Evolutionary conservation across 805 yeast species (phyloP).

Genomic region (Nakazawaea ishiwadae): DNA sequence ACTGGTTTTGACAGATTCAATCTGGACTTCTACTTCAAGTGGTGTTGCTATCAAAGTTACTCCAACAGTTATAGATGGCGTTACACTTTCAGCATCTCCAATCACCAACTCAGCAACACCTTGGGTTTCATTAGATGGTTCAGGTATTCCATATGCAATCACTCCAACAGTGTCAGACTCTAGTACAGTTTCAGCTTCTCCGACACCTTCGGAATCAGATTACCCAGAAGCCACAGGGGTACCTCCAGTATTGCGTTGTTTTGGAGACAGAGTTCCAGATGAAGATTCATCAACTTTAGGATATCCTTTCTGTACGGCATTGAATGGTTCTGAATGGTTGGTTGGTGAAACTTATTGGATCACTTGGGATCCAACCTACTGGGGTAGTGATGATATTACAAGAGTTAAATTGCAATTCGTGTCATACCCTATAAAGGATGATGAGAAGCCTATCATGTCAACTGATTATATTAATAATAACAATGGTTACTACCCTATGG

Average conservation of each 20-base stretch:
- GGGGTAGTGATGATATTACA: conserved; percentile 29
- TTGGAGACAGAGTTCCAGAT: conserved; percentile 35
- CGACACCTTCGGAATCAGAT: conserved; percentile 31
- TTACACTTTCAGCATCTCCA: conserved; percentile 40
- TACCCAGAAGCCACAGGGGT: conserved; percentile 33
- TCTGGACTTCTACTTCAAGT: conserved; percentile 33
- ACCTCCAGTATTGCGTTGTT: conserved; percentile 41
- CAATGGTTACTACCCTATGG: conserved; percentile 36
- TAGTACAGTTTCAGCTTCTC: conserved; percentile 34
- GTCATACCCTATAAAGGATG: conserved; percentile 31
- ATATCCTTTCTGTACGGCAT: conserved; percentile 37
- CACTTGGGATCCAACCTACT: conserved; percentile 43
- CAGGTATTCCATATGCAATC: conserved; percentile 37
- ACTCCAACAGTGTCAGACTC: conserved; percentile 35
- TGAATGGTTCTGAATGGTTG: conserved; percentile 37
- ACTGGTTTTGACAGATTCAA: conserved; percentile 17
- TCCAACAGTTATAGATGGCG: conserved; percentile 48
- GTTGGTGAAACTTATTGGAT: conserved; percentile 45
- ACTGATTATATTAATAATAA: conserved; percentile 29
- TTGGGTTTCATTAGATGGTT: conserved; percentile 39
- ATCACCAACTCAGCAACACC: conserved; percentile 30
- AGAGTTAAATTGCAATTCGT: conserved; percentile 28
- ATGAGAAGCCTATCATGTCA: conserved; percentile 26
- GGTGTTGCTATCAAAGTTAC: conserved; percentile 20
- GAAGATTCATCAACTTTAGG: conserved; percentile 18